Percentiles rank a stretch among this genome's conserved stretches.
Conservation (phyloP, 306 rosid species). For the Purshia tridentata region DNA sequence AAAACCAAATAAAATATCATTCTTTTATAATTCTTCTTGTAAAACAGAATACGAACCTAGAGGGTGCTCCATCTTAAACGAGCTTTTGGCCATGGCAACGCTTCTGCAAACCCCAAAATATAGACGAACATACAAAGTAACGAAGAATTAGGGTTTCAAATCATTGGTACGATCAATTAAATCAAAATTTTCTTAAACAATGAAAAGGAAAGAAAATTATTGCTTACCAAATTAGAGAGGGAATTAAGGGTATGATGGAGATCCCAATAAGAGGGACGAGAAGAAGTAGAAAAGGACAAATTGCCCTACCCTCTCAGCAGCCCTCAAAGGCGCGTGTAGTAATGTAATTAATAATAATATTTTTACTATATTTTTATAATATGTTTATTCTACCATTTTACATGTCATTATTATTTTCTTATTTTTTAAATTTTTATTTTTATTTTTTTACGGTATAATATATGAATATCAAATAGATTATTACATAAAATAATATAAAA, state of each 20-base stretch:
- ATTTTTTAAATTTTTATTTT: too few species aligned
- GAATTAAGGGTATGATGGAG: neutral
- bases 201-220: neutral
- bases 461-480: too few species aligned
- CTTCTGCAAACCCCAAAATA: conserved; percentile 15
- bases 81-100: conserved; percentile 36
- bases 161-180: neutral
- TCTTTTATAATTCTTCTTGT: neutral
- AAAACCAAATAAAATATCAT: neutral
- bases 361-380: too few species aligned
- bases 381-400: too few species aligned
- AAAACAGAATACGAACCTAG: conserved; percentile 37
- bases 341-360: too few species aligned
- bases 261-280: too few species aligned
- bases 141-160: conserved; percentile 16
- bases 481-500: too few species aligned
- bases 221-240: conserved; percentile 13
- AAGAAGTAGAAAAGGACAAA: too few species aligned
- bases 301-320: too few species aligned
- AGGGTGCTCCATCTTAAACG: conserved; percentile 46
- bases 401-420: too few species aligned
- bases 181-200: neutral
- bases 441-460: too few species aligned
- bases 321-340: too few species aligned
- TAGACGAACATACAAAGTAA: neutral